Percentiles rank a stretch among this genome's conserved stretches.
Conservation (phyloP, 2,329 filamentous ascomycete species). For the Scorias spongiosa region DNA sequence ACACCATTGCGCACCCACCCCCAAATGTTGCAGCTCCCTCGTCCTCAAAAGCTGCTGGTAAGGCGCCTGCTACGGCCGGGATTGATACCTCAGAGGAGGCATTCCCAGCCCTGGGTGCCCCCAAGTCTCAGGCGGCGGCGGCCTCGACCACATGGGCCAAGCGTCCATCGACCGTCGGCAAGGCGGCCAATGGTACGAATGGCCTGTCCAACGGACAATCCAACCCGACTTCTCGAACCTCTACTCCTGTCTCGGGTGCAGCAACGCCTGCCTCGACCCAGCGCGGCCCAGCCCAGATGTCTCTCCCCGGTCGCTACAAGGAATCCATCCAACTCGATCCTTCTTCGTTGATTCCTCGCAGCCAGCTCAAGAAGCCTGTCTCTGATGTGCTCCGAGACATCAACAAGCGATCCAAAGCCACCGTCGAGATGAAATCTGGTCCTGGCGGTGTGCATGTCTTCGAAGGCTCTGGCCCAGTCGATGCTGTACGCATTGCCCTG, state of each 20-base stretch:
- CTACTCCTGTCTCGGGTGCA: slow-evolving; percentile 48
- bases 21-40: slow-evolving; percentile 35
- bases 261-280: slow-evolving; percentile 30
- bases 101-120: slow-evolving; percentile 77
- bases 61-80: slow-evolving; percentile 41
- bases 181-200: slow-evolving; percentile 27
- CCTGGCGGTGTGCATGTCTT: slow-evolving; percentile 62
- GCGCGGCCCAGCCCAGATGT: slow-evolving; percentile 35
- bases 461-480: slow-evolving; percentile 68
- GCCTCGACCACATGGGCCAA: slow-evolving; percentile 67
- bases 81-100: slow-evolving; percentile 82
- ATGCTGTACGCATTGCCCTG: slow-evolving; percentile 73
- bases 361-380: slow-evolving; percentile 70
- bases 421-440: slow-evolving; percentile 61
- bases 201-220: slow-evolving; percentile 39
- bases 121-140: slow-evolving; percentile 45
- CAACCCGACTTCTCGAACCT: slow-evolving; percentile 39
- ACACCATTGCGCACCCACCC: slow-evolving; percentile 46
- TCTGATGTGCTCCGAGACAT: slow-evolving; percentile 78
- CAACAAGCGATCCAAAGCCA: slow-evolving; percentile 80
- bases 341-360: slow-evolving; percentile 59
- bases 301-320: slow-evolving; percentile 67
- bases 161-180: slow-evolving; percentile 36
- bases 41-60: slow-evolving; percentile 51
- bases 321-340: slow-evolving; percentile 62